phyloP scores from a whole-genome alignment of 2,329 filamentous ascomycete species.

The Pseudocercospora fuligena region DNA sequence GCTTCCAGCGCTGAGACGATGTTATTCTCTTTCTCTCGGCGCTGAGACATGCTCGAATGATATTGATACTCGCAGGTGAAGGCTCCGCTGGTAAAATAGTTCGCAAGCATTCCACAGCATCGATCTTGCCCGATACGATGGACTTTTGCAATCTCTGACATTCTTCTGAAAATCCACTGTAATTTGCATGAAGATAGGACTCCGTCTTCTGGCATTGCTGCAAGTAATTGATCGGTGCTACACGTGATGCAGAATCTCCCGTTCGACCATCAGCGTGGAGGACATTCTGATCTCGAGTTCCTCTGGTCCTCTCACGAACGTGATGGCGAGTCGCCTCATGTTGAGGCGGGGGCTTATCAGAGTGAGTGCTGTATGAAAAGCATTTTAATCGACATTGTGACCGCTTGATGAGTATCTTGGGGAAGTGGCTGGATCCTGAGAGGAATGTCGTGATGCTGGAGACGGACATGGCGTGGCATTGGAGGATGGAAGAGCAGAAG shows the following conservation, averaged over 20 bases:
- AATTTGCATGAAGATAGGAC: neutral
- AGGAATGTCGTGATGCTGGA: neutral
- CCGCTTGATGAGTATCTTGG: neutral
- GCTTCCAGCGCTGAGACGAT: neutral
- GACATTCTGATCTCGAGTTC: too few species aligned
- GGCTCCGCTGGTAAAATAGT: neutral
- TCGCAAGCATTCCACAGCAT: neutral
- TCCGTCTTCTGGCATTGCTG: too few species aligned
- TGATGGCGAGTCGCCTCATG: too few species aligned
- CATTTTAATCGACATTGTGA: neutral
- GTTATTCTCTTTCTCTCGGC: neutral
- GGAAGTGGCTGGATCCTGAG: neutral
- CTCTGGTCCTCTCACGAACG: too few species aligned
- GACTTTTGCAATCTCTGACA: neutral
- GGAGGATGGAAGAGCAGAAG: neutral
- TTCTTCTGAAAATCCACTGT: neutral
- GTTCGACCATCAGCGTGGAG: too few species aligned
- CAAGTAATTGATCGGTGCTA: too few species aligned
- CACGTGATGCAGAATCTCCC: too few species aligned
- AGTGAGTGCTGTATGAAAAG: neutral
- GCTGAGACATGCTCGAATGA: too few species aligned
- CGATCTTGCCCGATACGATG: neutral
- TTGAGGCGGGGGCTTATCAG: neutral
- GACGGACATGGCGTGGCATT: neutral
- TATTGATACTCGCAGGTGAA: neutral